Evolutionary conservation across 1,284 basidiomycete genomes (phyloP).

Genomic region (Malassezia nana): DNA sequence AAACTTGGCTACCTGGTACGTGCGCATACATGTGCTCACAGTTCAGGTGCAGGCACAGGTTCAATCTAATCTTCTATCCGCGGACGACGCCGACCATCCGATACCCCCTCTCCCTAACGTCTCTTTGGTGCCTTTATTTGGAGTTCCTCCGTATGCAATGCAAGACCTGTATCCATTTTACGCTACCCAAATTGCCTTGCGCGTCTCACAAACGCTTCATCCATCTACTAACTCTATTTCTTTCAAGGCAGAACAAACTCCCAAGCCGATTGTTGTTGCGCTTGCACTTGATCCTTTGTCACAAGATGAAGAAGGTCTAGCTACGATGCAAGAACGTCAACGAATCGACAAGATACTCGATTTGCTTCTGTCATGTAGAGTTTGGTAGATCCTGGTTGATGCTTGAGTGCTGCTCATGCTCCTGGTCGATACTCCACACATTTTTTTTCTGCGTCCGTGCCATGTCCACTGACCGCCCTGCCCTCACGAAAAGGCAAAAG

Average conservation of each 20-base stretch:
- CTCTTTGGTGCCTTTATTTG: constrained; percentile 21
- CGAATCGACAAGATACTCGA: neutral
- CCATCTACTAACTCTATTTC: neutral
- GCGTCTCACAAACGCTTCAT: neutral
- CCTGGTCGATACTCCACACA: neutral
- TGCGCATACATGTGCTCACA: neutral
- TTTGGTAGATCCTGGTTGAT: constrained; percentile 2
- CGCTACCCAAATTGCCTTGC: constrained; percentile 8
- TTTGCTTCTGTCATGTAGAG: neutral
- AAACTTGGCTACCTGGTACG: constrained; percentile 15
- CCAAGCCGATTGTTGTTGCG: constrained; percentile 12
- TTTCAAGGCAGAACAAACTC: neutral
- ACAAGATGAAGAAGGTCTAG: neutral
- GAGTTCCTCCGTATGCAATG: constrained; percentile 16
- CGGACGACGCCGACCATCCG: constrained; percentile 11
- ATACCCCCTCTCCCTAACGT: constrained; percentile 1
- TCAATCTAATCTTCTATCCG: neutral
- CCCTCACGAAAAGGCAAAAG: constrained; percentile 35
- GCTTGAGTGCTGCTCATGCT: neutral
- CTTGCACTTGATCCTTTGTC: constrained; percentile 9
- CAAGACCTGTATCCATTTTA: constrained; percentile 12
- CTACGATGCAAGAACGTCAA: neutral
- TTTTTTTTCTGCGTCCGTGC: neutral
- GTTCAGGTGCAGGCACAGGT: constrained; percentile 11
- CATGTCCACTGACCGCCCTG: neutral